Conservation (phyloP, 225 moss, liverwort and hornwort species). For the Physcomitrium patens region DNA sequence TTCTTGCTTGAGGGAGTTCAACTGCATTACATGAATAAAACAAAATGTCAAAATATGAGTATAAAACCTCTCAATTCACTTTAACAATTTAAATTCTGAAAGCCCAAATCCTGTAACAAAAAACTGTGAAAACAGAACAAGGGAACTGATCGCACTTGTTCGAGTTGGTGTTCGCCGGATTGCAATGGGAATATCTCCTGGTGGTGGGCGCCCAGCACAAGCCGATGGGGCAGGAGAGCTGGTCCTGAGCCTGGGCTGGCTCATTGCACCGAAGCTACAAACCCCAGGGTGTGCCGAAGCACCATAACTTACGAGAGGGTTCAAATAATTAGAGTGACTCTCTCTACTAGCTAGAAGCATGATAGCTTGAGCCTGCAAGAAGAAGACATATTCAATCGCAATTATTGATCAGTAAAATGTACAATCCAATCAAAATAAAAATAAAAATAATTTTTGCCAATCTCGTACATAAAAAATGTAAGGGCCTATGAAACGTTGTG, state of each 20-base stretch:
- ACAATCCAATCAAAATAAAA: no score
- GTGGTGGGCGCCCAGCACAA: conserved; percentile 9
- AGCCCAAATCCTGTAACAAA: not conserved
- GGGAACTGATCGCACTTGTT: conserved; percentile 24
- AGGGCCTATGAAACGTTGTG: not conserved
- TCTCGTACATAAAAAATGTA: not conserved
- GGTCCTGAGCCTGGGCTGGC: conserved; percentile 44
- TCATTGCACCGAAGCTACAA: conserved; percentile 33
- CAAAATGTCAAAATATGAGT: not conserved
- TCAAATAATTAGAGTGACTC: conserved; percentile 37
- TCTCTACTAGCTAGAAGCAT: conserved; percentile 85
- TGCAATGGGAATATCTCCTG: not conserved
- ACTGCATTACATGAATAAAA: conserved; percentile 21
- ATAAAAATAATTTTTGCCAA: not conserved
- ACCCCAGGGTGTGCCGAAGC: conserved; percentile 28
- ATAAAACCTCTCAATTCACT: not conserved
- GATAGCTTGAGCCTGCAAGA: conserved; percentile 82
- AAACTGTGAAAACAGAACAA: not conserved
- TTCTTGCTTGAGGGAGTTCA: conserved; percentile 85
- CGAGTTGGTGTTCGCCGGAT: conserved; percentile 12
- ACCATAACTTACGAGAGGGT: conserved; percentile 28
- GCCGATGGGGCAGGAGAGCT: conserved; percentile 36
- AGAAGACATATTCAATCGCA: conserved; percentile 9
- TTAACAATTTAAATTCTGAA: not conserved
- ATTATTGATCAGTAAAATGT: not conserved